Percentiles rank a stretch among this genome's conserved stretches.
These are phyloP conservation scores for Parachaetomium inaequale DNA, from an alignment of 495 filamentous ascomycete genomes.

Conservation along the genomic window DNA sequence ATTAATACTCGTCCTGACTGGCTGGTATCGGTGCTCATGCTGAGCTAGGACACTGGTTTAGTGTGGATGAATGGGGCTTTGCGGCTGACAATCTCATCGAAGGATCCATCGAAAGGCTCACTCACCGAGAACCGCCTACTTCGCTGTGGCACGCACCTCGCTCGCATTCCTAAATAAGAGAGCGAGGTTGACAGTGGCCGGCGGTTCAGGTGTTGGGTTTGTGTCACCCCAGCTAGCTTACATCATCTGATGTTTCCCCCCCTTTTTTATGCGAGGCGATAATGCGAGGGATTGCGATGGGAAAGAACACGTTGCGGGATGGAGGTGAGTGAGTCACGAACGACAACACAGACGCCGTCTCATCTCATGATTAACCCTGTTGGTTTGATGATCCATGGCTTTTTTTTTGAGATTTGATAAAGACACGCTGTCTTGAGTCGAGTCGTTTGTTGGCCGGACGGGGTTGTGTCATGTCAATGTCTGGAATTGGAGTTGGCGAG, in stretches of 20 bases:
- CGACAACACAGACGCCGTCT: not conserved
- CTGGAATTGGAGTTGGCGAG: not conserved
- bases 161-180: slow-evolving; percentile 4
- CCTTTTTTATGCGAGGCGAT: not conserved
- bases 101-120: not conserved
- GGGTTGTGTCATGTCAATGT: not conserved
- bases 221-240: not conserved
- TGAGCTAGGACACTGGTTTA: not conserved
- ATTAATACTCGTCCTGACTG: slow-evolving; percentile 1
- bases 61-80: not conserved
- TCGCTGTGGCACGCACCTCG: not conserved
- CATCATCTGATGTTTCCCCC: not conserved
- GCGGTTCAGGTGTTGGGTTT: not conserved
- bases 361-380: too few species aligned
- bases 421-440: slow-evolving; percentile 1
- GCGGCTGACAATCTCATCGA: not conserved
- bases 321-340: not conserved
- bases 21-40: not conserved
- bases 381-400: not conserved
- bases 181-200: not conserved
- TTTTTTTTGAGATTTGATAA: not conserved
- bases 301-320: slow-evolving; percentile 12
- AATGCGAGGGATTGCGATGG: not conserved
- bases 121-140: not conserved
- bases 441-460: not conserved